These are phyloP conservation scores for Ordospora colligata DNA, from an alignment of 371 early-diverging fungal species.

Conservation along the genomic window DNA sequence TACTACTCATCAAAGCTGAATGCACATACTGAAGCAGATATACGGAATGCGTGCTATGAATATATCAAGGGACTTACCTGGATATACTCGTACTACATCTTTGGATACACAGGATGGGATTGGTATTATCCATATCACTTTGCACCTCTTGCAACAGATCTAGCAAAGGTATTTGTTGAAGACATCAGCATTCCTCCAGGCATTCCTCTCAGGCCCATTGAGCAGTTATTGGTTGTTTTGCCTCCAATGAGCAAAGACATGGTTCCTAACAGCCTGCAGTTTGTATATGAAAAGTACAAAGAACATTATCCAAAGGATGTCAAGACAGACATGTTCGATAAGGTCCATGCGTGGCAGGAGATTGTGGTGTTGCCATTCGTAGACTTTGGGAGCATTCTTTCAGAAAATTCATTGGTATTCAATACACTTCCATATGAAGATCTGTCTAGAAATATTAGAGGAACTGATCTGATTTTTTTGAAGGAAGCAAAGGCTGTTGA, in stretches of 20 bases:
- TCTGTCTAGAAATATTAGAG: constrained; percentile 43
- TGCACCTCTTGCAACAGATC: constrained; percentile 84
- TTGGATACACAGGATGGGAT: constrained; percentile 85
- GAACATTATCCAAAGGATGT: constrained; percentile 84
- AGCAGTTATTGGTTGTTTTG: constrained; percentile 92
- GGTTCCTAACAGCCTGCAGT: constrained; percentile 66
- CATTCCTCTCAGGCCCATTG: constrained; percentile 78
- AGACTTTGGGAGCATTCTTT: constrained; percentile 38
- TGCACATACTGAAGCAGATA: constrained; percentile 40
- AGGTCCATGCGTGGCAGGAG: constrained; percentile 89
- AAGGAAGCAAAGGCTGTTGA: constrained; percentile 11
- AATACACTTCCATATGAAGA: constrained; percentile 32
- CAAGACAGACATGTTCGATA: constrained; percentile 86
- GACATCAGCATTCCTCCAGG: constrained; percentile 66
- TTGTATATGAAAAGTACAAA: constrained; percentile 72
- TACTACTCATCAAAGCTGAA: constrained; percentile 56
- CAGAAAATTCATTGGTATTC: constrained; percentile 4
- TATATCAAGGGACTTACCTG: constrained; percentile 93
- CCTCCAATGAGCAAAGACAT: constrained; percentile 67
- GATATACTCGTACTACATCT: constrained; percentile 90
- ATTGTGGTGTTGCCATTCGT: constrained; percentile 57
- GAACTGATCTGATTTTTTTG: constrained; percentile 25
- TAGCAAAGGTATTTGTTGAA: constrained; percentile 66
- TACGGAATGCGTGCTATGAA: constrained; percentile 64
- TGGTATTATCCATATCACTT: constrained; percentile 97